These are phyloP conservation scores for Tothia fuscella DNA, from an alignment of 2,329 filamentous ascomycete genomes.

Conservation along the genomic window DNA sequence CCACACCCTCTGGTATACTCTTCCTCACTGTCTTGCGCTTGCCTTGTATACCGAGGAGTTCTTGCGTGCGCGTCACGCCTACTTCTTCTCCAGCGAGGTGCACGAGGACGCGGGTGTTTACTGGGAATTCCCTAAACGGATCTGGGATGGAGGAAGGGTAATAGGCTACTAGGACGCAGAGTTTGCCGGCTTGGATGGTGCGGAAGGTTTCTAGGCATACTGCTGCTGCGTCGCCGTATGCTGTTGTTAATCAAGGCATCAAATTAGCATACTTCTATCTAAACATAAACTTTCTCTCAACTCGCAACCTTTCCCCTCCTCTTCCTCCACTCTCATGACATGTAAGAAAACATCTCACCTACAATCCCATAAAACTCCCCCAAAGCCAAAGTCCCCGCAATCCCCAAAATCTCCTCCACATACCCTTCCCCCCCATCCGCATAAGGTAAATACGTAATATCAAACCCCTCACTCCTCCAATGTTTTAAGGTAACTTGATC, in stretches of 20 bases:
- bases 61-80: slow-evolving; percentile 36
- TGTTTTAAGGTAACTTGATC: slow-evolving; percentile 40
- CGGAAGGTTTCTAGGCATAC: slow-evolving; percentile 46
- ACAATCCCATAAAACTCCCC: slow-evolving; percentile 52
- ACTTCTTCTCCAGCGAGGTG: slow-evolving; percentile 43
- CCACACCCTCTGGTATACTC: slow-evolving; percentile 38
- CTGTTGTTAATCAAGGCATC: too few relatives aligned
- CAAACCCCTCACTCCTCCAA: slow-evolving; percentile 50
- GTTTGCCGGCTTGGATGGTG: slow-evolving; percentile 43
- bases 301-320: too few relatives aligned
- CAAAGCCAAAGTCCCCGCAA: slow-evolving; percentile 26
- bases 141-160: slow-evolving; percentile 49
- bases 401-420: slow-evolving; percentile 37
- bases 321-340: too few relatives aligned
- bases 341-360: slow-evolving; percentile 32
- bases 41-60: slow-evolving; percentile 41
- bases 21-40: slow-evolving; percentile 38
- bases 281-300: too few relatives aligned
- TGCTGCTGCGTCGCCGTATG: slow-evolving; percentile 50
- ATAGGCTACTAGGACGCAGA: slow-evolving; percentile 50
- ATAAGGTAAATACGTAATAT: slow-evolving; percentile 43
- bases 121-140: slow-evolving; percentile 32
- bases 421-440: slow-evolving; percentile 37
- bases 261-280: too few relatives aligned
- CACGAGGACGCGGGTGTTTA: slow-evolving; percentile 38